A percentile compares a stretch with the other conserved stretches of the same genome.
Conservation (phyloP, 1,139 yeast species). For the Pichia sp. region DNA sequence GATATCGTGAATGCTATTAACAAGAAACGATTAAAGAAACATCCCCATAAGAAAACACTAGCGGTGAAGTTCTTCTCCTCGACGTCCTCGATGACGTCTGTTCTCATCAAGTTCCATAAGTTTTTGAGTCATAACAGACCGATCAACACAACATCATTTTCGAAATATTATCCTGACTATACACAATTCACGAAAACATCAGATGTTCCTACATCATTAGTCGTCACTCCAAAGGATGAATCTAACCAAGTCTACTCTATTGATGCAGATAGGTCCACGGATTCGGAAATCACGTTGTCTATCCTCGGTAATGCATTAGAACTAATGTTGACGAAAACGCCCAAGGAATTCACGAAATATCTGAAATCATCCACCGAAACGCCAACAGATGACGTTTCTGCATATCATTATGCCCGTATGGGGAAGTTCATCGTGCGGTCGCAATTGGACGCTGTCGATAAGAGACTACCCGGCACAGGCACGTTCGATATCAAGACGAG, state of each 20-base stretch:
- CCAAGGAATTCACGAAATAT: constrained; percentile 28
- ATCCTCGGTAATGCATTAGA: constrained; percentile 80
- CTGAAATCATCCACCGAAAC: constrained; percentile 18
- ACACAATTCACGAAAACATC: constrained; percentile 36
- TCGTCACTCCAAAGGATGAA: constrained; percentile 39
- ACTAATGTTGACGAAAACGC: constrained; percentile 62
- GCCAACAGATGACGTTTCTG: constrained; percentile 21
- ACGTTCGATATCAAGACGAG: constrained; percentile 91
- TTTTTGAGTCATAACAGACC: constrained; percentile 62
- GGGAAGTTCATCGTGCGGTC: constrained; percentile 81
- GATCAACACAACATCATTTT: constrained; percentile 42
- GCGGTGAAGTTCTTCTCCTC: constrained; percentile 61
- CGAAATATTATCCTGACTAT: constrained; percentile 40
- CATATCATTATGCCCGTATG: constrained; percentile 69
- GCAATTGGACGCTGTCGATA: constrained; percentile 83
- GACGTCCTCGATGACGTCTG: constrained; percentile 83
- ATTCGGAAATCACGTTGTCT: constrained; percentile 69
- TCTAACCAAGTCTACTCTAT: constrained; percentile 52
- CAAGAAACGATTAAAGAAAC: constrained; percentile 17
- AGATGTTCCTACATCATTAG: constrained; percentile 40
- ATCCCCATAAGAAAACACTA: constrained; percentile 9
- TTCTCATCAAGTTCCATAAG: constrained; percentile 71
- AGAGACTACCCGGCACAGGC: constrained; percentile 83
- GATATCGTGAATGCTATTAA: constrained; percentile 46
- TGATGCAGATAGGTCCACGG: constrained; percentile 68